Conservation (phyloP, 176 grass and related monocot species). For the Neostapfia colusana region DNA sequence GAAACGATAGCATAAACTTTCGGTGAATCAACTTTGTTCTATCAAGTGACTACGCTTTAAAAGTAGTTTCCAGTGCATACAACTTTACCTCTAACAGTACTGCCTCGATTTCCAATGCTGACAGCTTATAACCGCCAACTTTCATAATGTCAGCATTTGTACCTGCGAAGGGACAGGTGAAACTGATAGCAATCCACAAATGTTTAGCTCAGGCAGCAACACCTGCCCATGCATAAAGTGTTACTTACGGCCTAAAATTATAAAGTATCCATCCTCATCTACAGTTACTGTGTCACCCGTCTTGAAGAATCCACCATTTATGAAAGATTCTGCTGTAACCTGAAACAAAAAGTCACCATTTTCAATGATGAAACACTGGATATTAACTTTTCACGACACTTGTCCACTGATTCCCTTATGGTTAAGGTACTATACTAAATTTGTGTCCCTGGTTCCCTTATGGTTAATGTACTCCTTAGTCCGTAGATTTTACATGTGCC, state of each 20-base stretch:
- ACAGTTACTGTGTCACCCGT: conserved; percentile 91
- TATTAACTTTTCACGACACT: conserved; percentile 31
- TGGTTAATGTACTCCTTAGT: conserved; percentile 10
- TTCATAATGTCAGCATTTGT: conserved; percentile 99
- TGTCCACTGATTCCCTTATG: conserved; percentile 15
- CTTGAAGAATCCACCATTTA: conserved; percentile 82
- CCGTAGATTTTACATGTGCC: not conserved
- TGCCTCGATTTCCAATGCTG: conserved; percentile 92
- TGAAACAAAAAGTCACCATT: conserved; percentile 37
- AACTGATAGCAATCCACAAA: not conserved
- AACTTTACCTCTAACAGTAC: conserved; percentile 76
- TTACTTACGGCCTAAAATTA: conserved; percentile 90
- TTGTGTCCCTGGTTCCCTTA: conserved; percentile 10
- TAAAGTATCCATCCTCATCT: conserved; percentile 78
- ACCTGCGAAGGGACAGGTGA: conserved; percentile 55
- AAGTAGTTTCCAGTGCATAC: not conserved
- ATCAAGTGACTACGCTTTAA: not conserved
- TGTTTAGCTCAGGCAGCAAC: not conserved
- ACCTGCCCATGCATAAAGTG: not conserved
- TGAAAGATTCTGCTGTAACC: conserved; percentile 82
- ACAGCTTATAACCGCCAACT: conserved; percentile 96
- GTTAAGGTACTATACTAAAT: not conserved
- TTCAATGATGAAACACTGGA: conserved; percentile 28
- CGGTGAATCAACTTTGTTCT: conserved; percentile 12
- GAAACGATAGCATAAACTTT: conserved; percentile 19